Percentiles rank a stretch among this genome's conserved stretches.
Evolutionary conservation across 495 filamentous ascomycete genomes (phyloP).

Genomic region (Penicillium cataractarum): DNA sequence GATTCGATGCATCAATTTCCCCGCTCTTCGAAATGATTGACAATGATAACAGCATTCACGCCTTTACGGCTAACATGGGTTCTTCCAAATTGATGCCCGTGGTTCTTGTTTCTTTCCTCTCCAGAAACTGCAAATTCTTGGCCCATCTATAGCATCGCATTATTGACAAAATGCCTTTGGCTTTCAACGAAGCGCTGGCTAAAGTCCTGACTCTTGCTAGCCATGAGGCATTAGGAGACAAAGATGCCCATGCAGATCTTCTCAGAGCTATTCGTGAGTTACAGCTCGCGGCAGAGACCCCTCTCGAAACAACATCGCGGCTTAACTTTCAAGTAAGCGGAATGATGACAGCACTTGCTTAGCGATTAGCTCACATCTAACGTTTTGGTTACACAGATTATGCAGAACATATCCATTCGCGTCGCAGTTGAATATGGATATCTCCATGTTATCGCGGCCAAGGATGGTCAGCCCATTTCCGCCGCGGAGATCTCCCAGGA

Average conservation of each 20-base stretch:
- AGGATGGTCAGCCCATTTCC: constrained; percentile 8
- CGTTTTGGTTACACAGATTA: constrained; percentile 4
- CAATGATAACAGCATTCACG: not conserved
- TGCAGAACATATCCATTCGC: constrained; percentile 15
- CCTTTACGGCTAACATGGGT: not conserved
- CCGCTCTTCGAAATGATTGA: not conserved
- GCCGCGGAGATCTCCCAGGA: constrained; percentile 8
- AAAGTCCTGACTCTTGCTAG: constrained; percentile 25
- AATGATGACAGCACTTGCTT: not conserved
- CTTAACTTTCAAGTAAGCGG: constrained; percentile 29
- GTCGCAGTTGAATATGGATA: constrained; percentile 19
- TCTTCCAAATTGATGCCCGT: not conserved
- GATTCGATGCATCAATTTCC: not conserved
- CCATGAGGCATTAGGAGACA: constrained; percentile 20
- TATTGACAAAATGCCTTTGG: constrained; percentile 5
- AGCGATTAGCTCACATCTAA: not conserved
- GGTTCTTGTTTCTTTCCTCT: not conserved
- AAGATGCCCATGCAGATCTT: constrained; percentile 22
- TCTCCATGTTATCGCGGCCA: constrained; percentile 13
- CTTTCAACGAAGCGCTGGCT: constrained; percentile 15
- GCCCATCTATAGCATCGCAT: not conserved
- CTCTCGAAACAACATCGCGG: constrained; percentile 28
- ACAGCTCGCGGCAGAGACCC: constrained; percentile 27
- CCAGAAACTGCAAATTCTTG: not conserved
- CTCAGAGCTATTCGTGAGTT: constrained; percentile 25